Conservation (phyloP, 2,329 filamentous ascomycete species). For the Nemania sp. region DNA sequence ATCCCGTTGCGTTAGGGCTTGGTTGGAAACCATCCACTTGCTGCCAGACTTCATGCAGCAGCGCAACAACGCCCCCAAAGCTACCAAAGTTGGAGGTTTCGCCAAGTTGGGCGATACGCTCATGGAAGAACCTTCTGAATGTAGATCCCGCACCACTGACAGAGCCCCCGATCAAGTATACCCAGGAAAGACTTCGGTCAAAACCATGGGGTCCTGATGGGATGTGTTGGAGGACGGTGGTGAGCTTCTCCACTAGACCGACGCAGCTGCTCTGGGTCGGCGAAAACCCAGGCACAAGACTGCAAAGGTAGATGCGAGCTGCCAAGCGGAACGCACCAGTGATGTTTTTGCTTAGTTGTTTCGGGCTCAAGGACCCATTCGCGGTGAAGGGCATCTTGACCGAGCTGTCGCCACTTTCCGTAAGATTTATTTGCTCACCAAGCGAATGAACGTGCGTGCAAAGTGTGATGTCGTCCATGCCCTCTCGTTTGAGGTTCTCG, state of each 20-base stretch:
- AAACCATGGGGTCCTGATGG: slow-evolving; percentile 85
- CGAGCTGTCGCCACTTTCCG: slow-evolving; percentile 73
- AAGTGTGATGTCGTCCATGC: slow-evolving; percentile 86
- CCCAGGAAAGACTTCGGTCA: slow-evolving; percentile 93
- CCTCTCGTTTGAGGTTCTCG: slow-evolving; percentile 84
- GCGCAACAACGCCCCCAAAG: slow-evolving; percentile 82
- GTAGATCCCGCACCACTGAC: slow-evolving; percentile 77
- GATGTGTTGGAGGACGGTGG: slow-evolving; percentile 81
- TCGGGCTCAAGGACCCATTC: slow-evolving; percentile 81
- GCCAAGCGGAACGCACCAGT: slow-evolving; percentile 91
- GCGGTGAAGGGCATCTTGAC: slow-evolving; percentile 72
- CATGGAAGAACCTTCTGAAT: slow-evolving; percentile 83
- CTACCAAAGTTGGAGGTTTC: slow-evolving; percentile 84
- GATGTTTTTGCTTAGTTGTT: slow-evolving; percentile 88
- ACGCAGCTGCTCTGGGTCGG: slow-evolving; percentile 79
- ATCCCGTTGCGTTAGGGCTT: slow-evolving; percentile 53
- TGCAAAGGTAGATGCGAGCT: slow-evolving; percentile 96
- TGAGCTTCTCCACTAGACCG: slow-evolving; percentile 82
- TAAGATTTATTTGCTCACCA: slow-evolving; percentile 85
- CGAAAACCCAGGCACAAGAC: slow-evolving; percentile 88
- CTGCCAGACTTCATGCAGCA: slow-evolving; percentile 87
- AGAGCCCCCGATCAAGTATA: slow-evolving; percentile 87
- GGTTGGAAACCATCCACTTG: slow-evolving; percentile 71
- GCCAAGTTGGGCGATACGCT: slow-evolving; percentile 79
- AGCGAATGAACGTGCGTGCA: slow-evolving; percentile 92